Evolutionary conservation across 371 early-diverging fungal species (phyloP), one percentile per base, ranked within the genome.

Genomic region (Mitosporidium daphniae): DNA sequence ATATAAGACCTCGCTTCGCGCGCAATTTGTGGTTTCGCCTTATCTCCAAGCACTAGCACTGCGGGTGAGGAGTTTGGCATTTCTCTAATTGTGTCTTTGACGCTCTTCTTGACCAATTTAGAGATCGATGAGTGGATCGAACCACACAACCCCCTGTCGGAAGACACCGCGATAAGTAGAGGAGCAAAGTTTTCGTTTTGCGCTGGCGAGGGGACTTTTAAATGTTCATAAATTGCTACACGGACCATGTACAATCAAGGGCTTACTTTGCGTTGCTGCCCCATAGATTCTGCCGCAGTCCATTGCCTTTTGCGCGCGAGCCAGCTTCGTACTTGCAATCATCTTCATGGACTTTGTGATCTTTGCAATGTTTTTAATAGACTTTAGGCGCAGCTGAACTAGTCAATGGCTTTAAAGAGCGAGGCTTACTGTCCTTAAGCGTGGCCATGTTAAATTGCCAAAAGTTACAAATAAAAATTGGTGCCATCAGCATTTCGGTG

Each of bases 281-380:
- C 86, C 86, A 41, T 67, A 75, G 23, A 44, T 42, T 35, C 82
- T 69, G 19, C 80, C 84, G 30, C 51, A 43, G 40, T 75, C 70
- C 86, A 89, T 84, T 41, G 53, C 52, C 35, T 63, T 59, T 55
- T 80, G 80, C 22, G 91, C 82, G 50, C 70, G 67, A 40, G 51
- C 45, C 42, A 80, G 65, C 60, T 89, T 89, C 50, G 89, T 86
- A 22, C 86, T 77, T 31, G 91, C 86, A 80, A 89, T 89, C 84
- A 89, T 84, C 59, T 89, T 89, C 82, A 84, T 82, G 31, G 86
- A 86, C 52, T 82, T 78, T 31, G 91, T 89, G 48, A 89, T 84
- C 57, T 89, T 89, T 41, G 64, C 72, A 50, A 82, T 89, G 62
- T 74, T 82, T 39, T 61, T 57, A 35, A 89, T 62, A 35, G 86